Base-by-base conservation (phyloP, 345 rosid genomes). In the Rubroshorea leprosula region DNA sequence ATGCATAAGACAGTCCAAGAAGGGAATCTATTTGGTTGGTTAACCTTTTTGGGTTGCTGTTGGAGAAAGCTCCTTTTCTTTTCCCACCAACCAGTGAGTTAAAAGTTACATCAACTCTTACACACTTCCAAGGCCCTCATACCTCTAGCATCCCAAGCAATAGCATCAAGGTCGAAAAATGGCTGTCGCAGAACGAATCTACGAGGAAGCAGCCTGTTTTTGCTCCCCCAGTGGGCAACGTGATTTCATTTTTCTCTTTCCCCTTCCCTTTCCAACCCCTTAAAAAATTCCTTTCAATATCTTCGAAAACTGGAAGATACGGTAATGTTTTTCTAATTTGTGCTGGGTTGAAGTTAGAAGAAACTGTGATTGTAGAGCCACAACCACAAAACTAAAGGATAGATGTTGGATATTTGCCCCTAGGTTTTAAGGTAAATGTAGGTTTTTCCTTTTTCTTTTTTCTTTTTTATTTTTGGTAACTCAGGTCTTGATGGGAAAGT, bases 281-380 rank as follows among this genome's bases (percentile, higher is more conserved):
- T 35, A 47, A 29, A 12, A 64, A 63, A 61, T 56, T 55, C 49
- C 60, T 41, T 48, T 51, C 21, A 23, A 14, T 18, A 61, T 45
- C 58, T 74, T 76, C 67, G 58, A 64, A 61, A 72, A 74, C 52
- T 71, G 71, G 88, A 76, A 76, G 83, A 72, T 74, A 71, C 74
- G 39, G 54, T 71, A 38, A 61, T 74, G 76, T 72, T 72, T 69
- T 21, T 61, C 41, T 43, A 67, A 68, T 52, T 67, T 72, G 54
- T 74, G 74, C 70, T 65, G 80, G 80, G 82, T 78, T 67, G 74
- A 76, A 74, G 74, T 69, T 74, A 58, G 63, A 69, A 68, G 76
- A 71, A 71, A 69, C 69, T 76, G 71, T 76, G 83, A 76, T 74
- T 81, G 85, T 77, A 75, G 83, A 76, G 75, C 81, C 60, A 73